phyloP scores from a whole-genome alignment of 1,139 yeast genomes.

The Kazachstania sp. region DNA sequence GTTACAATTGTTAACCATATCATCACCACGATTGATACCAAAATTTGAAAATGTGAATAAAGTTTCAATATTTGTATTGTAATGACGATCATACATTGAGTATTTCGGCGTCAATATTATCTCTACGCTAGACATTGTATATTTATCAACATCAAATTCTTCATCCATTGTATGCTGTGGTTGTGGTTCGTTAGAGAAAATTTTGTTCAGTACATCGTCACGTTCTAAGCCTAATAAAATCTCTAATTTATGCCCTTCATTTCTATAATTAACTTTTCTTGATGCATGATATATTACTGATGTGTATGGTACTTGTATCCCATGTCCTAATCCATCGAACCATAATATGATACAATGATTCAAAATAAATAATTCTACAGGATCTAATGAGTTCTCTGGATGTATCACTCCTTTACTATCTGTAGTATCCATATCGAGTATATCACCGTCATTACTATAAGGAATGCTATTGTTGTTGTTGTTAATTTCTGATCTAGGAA shows the following conservation, averaged over 20 bases:
- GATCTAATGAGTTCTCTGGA: constrained; percentile 4
- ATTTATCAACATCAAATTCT: neutral
- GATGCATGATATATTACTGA: constrained; percentile 31
- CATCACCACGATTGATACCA: constrained; percentile 34
- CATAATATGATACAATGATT: constrained; percentile 33
- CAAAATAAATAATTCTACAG: constrained; percentile 33
- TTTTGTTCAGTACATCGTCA: constrained; percentile 20
- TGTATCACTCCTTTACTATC: neutral
- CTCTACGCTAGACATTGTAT: constrained; percentile 25
- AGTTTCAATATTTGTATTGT: constrained; percentile 30
- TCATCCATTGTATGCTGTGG: neutral
- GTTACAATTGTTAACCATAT: constrained; percentile 30
- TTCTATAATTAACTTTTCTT: constrained; percentile 11
- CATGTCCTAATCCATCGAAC: constrained; percentile 30
- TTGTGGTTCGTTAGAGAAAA: constrained; percentile 12
- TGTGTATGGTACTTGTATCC: constrained; percentile 32
- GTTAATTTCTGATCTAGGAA: neutral
- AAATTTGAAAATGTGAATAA: constrained; percentile 34
- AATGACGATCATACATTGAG: constrained; percentile 31
- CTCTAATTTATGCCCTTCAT: constrained; percentile 24
- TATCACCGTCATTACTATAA: constrained; percentile 9
- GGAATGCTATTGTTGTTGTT: neutral
- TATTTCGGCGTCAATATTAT: constrained; percentile 31
- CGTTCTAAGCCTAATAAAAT: constrained; percentile 22
- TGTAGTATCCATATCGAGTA: no score